Conservation (phyloP, 495 filamentous ascomycete genomes). For the Aspergillus ellipticus region DNA sequence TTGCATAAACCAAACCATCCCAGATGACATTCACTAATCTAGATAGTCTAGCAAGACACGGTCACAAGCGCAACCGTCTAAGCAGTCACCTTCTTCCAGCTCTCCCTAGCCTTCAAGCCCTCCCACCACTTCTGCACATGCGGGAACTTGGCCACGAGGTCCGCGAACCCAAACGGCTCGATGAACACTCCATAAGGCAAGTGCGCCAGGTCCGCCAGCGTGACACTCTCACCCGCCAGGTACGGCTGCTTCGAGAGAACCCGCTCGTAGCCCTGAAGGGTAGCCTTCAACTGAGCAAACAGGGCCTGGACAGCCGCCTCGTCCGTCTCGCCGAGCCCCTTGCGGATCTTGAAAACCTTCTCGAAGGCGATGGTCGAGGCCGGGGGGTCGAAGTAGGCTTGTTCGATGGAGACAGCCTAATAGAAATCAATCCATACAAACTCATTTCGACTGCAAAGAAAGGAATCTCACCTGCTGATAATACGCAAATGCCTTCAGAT, state of each 20-base stretch:
- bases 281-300: neutral
- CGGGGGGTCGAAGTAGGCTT: neutral
- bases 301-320: neutral
- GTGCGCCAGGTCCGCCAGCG: neutral
- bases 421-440: no score
- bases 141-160: neutral
- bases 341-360: neutral
- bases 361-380: neutral
- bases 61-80: no score
- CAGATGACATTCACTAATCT: no score
- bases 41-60: no score
- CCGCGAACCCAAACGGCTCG: neutral
- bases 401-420: neutral
- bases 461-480: neutral
- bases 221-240: neutral
- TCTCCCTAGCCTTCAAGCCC: neutral
- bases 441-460: no score
- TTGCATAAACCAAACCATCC: no score
- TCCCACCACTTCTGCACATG: constrained; percentile 1
- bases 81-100: neutral
- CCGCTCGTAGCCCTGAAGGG: constrained; percentile 1
- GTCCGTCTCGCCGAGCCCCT: neutral
- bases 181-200: neutral
- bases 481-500: neutral
- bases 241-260: neutral